Percentiles rank a stretch among this genome's conserved stretches.
Conservation (phyloP, 148 eudicot genomes). For the Fagopyrum tataricum region DNA sequence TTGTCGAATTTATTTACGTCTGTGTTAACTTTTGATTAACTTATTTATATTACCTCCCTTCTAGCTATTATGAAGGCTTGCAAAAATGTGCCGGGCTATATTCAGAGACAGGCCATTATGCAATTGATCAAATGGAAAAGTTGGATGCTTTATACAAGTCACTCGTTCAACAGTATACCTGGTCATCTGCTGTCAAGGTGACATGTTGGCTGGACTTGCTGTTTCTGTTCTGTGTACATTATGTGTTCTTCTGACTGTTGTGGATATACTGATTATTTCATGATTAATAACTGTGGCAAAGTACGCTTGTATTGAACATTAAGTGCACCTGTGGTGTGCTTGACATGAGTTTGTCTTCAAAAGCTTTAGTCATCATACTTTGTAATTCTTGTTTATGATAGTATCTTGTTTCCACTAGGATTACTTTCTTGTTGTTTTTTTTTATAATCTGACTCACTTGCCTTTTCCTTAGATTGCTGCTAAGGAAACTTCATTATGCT, state of each 20-base stretch:
- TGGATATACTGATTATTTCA: not conserved
- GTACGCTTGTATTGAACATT: not conserved
- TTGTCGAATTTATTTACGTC: not conserved
- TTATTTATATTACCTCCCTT: constrained; percentile 10
- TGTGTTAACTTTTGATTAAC: not conserved
- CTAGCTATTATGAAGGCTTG: constrained; percentile 89
- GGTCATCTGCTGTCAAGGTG: constrained; percentile 98
- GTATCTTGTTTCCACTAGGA: not conserved
- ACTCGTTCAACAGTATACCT: constrained; percentile 62
- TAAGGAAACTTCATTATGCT: not conserved
- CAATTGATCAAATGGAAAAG: constrained; percentile 56
- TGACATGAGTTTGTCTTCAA: not conserved
- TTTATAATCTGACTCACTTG: not conserved
- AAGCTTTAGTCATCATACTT: not conserved
- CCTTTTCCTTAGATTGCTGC: not conserved
- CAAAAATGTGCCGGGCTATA: constrained; percentile 79
- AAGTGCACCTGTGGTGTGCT: not conserved
- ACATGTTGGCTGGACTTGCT: constrained; percentile 7
- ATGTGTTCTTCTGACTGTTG: not conserved
- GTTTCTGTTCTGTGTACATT: not conserved
- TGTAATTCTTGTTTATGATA: not conserved
- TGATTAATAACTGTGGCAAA: not conserved
- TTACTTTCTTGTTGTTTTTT: not conserved
- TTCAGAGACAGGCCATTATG: constrained; percentile 51
- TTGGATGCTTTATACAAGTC: constrained; percentile 74